Evolutionary conservation across 495 filamentous ascomycete species (phyloP).

Genomic region (Aspergillus kassunensis): DNA sequence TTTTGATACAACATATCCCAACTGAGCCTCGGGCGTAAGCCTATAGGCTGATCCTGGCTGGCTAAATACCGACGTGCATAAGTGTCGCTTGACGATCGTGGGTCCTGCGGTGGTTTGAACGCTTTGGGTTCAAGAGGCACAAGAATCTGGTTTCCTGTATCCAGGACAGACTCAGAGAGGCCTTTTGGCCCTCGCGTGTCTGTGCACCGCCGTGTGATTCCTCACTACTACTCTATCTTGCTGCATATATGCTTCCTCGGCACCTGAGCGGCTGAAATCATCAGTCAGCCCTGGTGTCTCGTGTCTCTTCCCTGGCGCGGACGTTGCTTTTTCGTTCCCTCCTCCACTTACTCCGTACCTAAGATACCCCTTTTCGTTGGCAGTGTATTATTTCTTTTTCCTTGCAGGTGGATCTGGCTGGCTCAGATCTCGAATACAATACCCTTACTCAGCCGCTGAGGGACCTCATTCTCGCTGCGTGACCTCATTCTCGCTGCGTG

Average conservation of each 20-base stretch:
- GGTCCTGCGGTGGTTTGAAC: constrained; percentile 16
- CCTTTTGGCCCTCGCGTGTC: constrained; percentile 16
- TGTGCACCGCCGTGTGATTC: constrained; percentile 10
- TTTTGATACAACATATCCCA: constrained; percentile 2
- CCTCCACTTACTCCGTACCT: too few relatives aligned
- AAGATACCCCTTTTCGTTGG: constrained; percentile 19
- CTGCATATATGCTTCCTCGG: constrained; percentile 10
- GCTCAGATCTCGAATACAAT: constrained; percentile 17
- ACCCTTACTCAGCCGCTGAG: constrained; percentile 8
- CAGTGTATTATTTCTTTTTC: constrained; percentile 19
- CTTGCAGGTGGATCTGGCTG: constrained; percentile 21
- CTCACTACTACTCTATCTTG: constrained; percentile 1
- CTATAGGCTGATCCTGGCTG: constrained; percentile 25
- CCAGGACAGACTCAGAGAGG: constrained; percentile 8
- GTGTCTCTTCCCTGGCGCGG: constrained; percentile 1
- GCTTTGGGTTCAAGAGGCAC: constrained; percentile 14
- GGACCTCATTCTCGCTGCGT: too few relatives aligned
- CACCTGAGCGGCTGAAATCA: constrained; percentile 12
- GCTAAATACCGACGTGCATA: constrained; percentile 34
- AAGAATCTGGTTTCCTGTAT: constrained; percentile 13
- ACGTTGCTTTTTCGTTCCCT: constrained; percentile 10
- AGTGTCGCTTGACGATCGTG: constrained; percentile 37
- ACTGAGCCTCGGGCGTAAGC: constrained; percentile 28
- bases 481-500: neutral
- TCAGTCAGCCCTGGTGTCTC: constrained; percentile 15